phyloP scores from a whole-genome alignment of 2,329 filamentous ascomycete genomes.

The Fusarium sp. region DNA sequence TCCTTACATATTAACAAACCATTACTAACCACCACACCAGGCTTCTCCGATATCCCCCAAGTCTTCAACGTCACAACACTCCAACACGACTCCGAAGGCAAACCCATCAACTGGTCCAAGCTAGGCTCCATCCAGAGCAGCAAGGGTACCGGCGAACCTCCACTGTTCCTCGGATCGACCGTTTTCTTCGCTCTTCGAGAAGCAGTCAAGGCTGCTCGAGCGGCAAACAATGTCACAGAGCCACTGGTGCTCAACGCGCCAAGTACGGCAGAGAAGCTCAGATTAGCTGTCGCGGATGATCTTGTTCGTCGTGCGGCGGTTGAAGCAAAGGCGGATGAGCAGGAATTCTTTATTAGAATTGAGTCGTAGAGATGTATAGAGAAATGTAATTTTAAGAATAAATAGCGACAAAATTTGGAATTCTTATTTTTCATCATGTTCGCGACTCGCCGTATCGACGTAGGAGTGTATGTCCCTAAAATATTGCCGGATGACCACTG shows the following conservation, averaged over 20 bases:
- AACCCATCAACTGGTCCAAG: conserved; percentile 1
- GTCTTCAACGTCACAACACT: conserved; percentile 5
- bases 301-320: neutral
- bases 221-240: neutral
- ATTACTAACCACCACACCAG: neutral
- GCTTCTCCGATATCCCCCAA: neutral
- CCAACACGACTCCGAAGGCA: conserved; percentile 4
- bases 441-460: too few species aligned
- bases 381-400: too few species aligned
- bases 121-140: conserved; percentile 5
- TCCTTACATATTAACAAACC: too few species aligned
- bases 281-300: conserved; percentile 5
- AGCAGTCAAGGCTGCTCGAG: neutral
- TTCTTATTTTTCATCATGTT: too few species aligned
- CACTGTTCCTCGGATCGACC: neutral
- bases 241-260: neutral
- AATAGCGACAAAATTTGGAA: too few species aligned
- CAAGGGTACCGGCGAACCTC: neutral
- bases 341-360: conserved; percentile 8
- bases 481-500: too few species aligned
- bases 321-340: conserved; percentile 1
- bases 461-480: too few species aligned
- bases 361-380: neutral
- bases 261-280: conserved; percentile 2
- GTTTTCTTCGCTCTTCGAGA: conserved; percentile 1